Evolutionary conservation across 2,329 filamentous ascomycete genomes (phyloP).

Genomic region (Orbilia quercus): DNA sequence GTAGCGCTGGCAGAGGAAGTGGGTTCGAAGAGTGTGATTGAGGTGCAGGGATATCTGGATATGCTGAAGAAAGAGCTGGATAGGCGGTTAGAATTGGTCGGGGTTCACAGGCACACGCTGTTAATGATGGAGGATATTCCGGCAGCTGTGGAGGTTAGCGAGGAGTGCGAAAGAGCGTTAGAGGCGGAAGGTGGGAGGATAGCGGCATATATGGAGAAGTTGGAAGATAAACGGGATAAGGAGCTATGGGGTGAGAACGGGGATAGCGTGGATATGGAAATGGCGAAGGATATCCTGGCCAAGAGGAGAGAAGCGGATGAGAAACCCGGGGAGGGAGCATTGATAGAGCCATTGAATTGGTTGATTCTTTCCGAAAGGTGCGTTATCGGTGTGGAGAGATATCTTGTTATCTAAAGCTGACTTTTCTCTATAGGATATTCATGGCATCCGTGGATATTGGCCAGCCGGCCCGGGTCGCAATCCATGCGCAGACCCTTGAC

Average conservation of each 20-base stretch:
- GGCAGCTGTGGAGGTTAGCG: constrained; percentile 49
- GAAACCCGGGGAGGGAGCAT: neutral
- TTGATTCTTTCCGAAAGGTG: constrained; percentile 42
- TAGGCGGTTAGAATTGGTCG: constrained; percentile 1
- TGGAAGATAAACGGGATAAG: constrained; percentile 27
- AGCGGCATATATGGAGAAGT: constrained; percentile 16
- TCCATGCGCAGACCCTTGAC: constrained; percentile 40
- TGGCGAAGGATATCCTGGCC: constrained; percentile 1
- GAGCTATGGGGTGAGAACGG: constrained; percentile 13
- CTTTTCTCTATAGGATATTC: constrained; percentile 26
- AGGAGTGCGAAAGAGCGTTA: constrained; percentile 42
- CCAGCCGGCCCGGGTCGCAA: constrained; percentile 19
- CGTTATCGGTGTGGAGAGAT: neutral
- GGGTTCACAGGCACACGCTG: constrained; percentile 15
- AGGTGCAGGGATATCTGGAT: constrained; percentile 49
- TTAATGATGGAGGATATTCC: constrained; percentile 54
- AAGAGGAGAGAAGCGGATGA: neutral
- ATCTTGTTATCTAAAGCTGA: constrained; percentile 5
- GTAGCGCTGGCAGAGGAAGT: constrained; percentile 36
- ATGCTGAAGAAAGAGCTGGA: constrained; percentile 25
- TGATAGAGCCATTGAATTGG: constrained; percentile 36
- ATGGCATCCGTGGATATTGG: constrained; percentile 39
- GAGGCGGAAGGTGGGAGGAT: constrained; percentile 46
- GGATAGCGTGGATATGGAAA: constrained; percentile 24
- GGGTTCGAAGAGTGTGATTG: constrained; percentile 42